Percentiles rank a stretch among this genome's conserved stretches.
These are phyloP conservation scores for Russula earlei DNA, from an alignment of 768 basidiomycete species.

Conservation along the genomic window DNA sequence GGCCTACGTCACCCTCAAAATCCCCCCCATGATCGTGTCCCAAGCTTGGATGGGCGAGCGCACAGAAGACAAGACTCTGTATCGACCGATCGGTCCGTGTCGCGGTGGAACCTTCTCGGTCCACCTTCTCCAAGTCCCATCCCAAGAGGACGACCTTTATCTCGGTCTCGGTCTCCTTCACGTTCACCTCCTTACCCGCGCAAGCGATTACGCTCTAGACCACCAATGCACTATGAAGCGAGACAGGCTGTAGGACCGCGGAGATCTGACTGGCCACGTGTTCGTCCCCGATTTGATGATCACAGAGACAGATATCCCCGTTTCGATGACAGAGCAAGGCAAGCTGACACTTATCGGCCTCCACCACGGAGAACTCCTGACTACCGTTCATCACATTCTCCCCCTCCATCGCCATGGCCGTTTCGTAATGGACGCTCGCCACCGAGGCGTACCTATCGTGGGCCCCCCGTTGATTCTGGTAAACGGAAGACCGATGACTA, in stretches of 20 bases:
- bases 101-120: background rate
- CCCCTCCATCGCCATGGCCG: constrained; percentile 1
- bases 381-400: background rate
- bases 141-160: background rate
- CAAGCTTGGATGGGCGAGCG: background rate
- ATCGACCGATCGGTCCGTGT: background rate
- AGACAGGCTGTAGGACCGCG: background rate
- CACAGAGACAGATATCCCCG: background rate
- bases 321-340: background rate
- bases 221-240: background rate
- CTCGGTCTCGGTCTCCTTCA: background rate
- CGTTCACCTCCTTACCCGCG: constrained; percentile 4
- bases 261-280: background rate
- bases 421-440: background rate
- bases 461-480: background rate
- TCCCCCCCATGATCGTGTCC: background rate
- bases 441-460: background rate
- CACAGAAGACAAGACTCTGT: background rate
- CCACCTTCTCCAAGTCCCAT: background rate
- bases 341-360: background rate
- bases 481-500: background rate
- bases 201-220: constrained; percentile 5
- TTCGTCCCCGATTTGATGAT: background rate
- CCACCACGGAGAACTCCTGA: background rate
- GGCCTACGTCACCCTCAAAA: background rate